Base-by-base conservation (phyloP, 495 filamentous ascomycete species). In the Podospora pseudocomata region DNA sequence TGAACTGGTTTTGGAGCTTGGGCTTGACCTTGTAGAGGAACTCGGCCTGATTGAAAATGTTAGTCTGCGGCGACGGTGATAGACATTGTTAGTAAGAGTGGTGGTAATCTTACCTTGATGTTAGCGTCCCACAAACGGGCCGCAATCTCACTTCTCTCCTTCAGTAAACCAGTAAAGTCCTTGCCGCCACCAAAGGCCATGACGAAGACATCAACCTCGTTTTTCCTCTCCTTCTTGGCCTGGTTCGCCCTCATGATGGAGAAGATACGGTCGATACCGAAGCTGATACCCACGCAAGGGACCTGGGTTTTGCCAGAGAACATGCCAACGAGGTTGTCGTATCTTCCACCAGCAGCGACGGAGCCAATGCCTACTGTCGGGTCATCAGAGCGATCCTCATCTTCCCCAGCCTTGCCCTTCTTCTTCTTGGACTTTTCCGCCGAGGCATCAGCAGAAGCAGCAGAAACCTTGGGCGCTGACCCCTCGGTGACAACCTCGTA, bases 181-280 rank as follows among this genome's bases (percentile, higher is more conserved):
- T 94, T 96, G 85, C 87, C 79, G 34, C 92, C 91, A 68, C 94
- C 94, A 74, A 97, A 92, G 0, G 92, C 92, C 92, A 97, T 97
- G 70, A 97, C 88, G 79, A 86, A 96, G 63, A 91, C 91, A 75
- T 96, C 92, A 1, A 92, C 88, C 77, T 97, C 92, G 61, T 89
- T 87, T 60, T 74, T 75, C 64, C 74, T 74, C 71, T 86, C 83
- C 71, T 90, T 85, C 62, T 84, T 83, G 71, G 85, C 87, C 76
- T 89, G 84, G n/a, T 88, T 85, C 11, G 91, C 88, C 79, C 94
- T 92, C 49, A 87, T 92, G 78, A 97, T 92, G 60, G 90, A 91
- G 80, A 96, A 97, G 72, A 98, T 97, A 63, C 94, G 90, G 79
- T 97, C 94, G 20, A 97, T 91, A 64, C 94, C 94, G 77, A 97